A percentile compares a stretch with the other conserved stretches of the same genome.
Evolutionary conservation across 176 grass and related monocot species (phyloP).

Genomic region (maize (Zea mays)): DNA sequence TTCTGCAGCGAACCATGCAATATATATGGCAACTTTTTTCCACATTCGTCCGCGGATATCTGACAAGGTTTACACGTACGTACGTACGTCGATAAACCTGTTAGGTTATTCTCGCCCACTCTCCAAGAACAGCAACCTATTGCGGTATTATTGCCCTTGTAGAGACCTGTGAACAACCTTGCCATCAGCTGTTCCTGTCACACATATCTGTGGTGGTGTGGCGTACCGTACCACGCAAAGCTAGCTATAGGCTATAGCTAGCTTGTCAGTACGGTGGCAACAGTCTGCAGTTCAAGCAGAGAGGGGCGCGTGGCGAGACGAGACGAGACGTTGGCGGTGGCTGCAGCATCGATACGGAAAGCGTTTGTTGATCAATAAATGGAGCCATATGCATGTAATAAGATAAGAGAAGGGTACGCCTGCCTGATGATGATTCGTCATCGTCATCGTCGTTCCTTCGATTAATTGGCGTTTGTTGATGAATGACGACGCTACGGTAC

Average conservation of each 20-base stretch:
- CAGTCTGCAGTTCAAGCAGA: not conserved
- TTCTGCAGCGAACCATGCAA: no score
- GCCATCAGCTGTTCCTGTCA: not conserved
- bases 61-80: no score
- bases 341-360: not conserved
- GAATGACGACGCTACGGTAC: slow-evolving; percentile 9
- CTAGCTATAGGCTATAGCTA: no score
- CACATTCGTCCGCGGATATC: no score
- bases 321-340: no score
- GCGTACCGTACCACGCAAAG: slow-evolving; percentile 5
- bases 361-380: not conserved
- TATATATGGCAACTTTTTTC: no score
- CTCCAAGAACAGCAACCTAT: not conserved
- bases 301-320: slow-evolving; percentile 26
- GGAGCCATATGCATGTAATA: not conserved
- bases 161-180: not conserved
- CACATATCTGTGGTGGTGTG: not conserved
- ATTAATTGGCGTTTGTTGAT: not conserved
- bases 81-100: no score
- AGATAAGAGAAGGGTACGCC: not conserved
- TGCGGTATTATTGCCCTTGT: not conserved
- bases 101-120: no score
- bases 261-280: not conserved
- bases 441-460: not conserved
- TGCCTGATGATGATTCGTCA: no score